Evolutionary conservation across 2,329 filamentous ascomycete genomes (phyloP).

Genomic region (Thelonectria blattea): DNA sequence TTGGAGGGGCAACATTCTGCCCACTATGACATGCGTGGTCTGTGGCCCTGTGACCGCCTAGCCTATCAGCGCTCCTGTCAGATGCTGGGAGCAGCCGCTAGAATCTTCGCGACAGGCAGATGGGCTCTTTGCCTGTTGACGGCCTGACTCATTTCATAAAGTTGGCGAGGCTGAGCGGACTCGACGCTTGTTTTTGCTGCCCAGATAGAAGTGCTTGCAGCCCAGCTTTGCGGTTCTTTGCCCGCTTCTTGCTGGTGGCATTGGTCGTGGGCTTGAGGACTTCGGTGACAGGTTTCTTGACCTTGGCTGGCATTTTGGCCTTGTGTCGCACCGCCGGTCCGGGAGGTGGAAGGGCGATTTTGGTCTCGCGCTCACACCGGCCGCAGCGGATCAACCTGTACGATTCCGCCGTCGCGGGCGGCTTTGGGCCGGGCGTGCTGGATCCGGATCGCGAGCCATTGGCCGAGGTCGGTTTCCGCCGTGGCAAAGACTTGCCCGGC

Average conservation of each 20-base stretch:
- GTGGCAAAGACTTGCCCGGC: constrained; percentile 22
- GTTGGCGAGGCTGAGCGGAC: constrained; percentile 59
- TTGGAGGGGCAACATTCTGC: constrained; percentile 40
- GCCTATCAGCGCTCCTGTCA: not conserved
- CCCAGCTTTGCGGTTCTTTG: constrained; percentile 68
- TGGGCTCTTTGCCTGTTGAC: not conserved
- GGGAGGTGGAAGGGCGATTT: constrained; percentile 49
- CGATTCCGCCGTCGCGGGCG: constrained; percentile 31
- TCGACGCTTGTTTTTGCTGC: constrained; percentile 53
- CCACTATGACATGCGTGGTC: constrained; percentile 39
- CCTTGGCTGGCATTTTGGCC: constrained; percentile 20
- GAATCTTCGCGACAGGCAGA: constrained; percentile 33
- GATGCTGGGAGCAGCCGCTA: constrained; percentile 29
- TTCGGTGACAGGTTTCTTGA: constrained; percentile 30
- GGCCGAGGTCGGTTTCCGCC: constrained; percentile 15
- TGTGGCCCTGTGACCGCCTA: constrained; percentile 7
- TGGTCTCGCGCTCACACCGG: constrained; percentile 52
- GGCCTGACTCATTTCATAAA: constrained; percentile 51
- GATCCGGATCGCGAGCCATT: not conserved
- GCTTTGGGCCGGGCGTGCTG: not conserved
- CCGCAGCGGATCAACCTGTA: constrained; percentile 53
- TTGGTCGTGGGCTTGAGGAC: constrained; percentile 51
- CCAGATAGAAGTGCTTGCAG: constrained; percentile 68
- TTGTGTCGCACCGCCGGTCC: constrained; percentile 36
- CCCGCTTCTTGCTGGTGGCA: constrained; percentile 68